These are phyloP conservation scores for Talaromyces wortmannii DNA, from an alignment of 495 filamentous ascomycete species.

Conservation along the genomic window DNA sequence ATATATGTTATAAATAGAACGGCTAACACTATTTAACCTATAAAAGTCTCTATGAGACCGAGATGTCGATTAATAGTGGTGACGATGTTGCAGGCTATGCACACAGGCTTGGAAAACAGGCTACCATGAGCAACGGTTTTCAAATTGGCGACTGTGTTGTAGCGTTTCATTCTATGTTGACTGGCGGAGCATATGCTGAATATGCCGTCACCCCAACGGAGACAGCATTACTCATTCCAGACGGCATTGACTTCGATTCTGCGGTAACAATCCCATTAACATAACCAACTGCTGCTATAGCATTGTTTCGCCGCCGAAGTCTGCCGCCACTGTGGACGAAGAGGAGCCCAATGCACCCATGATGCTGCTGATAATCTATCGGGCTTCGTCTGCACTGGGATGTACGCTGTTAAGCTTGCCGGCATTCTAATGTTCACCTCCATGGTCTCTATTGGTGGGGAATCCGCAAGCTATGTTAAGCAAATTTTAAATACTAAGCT, in stretches of 20 bases:
- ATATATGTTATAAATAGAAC: neutral
- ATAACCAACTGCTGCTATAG: conserved; percentile 64
- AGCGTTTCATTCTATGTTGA: conserved; percentile 58
- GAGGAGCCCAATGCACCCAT: conserved; percentile 19
- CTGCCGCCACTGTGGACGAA: conserved; percentile 60
- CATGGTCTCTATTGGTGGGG: conserved; percentile 61
- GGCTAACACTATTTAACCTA: conserved; percentile 2
- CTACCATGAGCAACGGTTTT: conserved; percentile 40
- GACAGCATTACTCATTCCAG: conserved; percentile 64
- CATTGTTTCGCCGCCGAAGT: conserved; percentile 48
- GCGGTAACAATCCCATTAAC: conserved; percentile 67
- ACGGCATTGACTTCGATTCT: conserved; percentile 62
- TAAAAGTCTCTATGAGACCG: conserved; percentile 5
- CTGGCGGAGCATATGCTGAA: conserved; percentile 60
- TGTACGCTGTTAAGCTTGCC: conserved; percentile 61
- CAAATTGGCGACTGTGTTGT: conserved; percentile 62
- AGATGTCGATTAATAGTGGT: conserved; percentile 43
- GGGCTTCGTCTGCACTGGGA: conserved; percentile 61
- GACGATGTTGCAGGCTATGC: conserved; percentile 70
- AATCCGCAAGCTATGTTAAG: conserved; percentile 47
- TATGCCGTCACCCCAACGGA: conserved; percentile 60
- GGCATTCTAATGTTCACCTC: conserved; percentile 63
- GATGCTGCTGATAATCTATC: conserved; percentile 59
- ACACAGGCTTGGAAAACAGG: conserved; percentile 49
- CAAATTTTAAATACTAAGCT: conserved; percentile 50